A percentile compares a stretch with the other conserved stretches of the same genome.
phyloP scores from a whole-genome alignment of 345 rosid genomes.

The Brassica rapa region DNA sequence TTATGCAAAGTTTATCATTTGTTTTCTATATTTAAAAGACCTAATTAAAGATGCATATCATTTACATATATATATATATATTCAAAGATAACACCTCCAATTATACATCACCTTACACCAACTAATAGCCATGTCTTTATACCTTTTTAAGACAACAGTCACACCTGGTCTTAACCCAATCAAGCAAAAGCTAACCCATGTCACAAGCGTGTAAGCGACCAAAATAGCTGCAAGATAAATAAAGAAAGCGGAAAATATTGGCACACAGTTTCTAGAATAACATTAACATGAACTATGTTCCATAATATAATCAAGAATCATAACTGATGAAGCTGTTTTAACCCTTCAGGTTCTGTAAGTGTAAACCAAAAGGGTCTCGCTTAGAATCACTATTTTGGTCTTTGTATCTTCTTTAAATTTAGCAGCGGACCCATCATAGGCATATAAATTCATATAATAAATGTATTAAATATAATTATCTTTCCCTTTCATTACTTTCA shows the following conservation, averaged over 20 bases:
- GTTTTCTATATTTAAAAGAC: conserved; percentile 10
- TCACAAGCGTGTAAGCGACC: conserved; percentile 5
- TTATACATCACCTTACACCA: neutral
- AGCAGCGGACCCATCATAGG: neutral
- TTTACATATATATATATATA: conserved; percentile 1
- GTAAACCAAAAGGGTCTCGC: conserved; percentile 12
- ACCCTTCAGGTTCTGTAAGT: neutral
- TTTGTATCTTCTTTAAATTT: neutral
- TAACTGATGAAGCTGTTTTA: neutral
- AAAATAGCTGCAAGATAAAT: neutral
- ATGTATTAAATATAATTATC: conserved; percentile 14
- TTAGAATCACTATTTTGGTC: conserved; percentile 17
- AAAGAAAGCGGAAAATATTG: neutral
- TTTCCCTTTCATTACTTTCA: conserved; percentile 35
- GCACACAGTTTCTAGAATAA: conserved; percentile 3
- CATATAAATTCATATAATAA: neutral
- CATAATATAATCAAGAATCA: conserved; percentile 5
- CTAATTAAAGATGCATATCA: conserved; percentile 15
- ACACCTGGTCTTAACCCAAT: conserved; percentile 22
- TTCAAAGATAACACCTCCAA: neutral
- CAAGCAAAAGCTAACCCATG: conserved; percentile 10
- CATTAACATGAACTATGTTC: neutral
- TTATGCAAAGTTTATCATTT: conserved; percentile 38
- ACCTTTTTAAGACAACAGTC: conserved; percentile 24
- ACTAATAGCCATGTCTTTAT: conserved; percentile 19